Evolutionary conservation across 345 rosid genomes (phyloP), one percentile per base, ranked within the genome.

Genomic region (Raphanus sativus): DNA sequence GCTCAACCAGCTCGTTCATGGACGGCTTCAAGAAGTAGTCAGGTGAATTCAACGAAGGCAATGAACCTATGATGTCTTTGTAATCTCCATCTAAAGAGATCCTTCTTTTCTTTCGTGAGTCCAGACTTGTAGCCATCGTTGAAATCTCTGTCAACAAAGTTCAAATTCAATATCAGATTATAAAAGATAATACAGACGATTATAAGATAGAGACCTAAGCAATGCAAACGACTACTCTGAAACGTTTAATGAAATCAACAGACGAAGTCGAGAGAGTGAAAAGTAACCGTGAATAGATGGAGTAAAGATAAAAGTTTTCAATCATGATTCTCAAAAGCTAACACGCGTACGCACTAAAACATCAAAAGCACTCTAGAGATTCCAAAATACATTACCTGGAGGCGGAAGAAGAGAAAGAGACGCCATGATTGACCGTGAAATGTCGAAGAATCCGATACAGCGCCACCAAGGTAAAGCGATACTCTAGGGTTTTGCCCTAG

Each of bases 21-120:
- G 82, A 79, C 62, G 99, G 99, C 45, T 86, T 82, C 74, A 81
- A 83, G 78, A 84, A 95, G 82, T 89, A 92, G 70, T 86, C 97
- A 9, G 76, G 62, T 17, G 86, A 82, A 64, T 13, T 24, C 76
- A 95, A 73, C 60, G 36, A 67, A 8, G 99, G 99, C 30, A 91
- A 82, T 59, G 79, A 82, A 69, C 80, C 84, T 67, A 52, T 86
- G 36, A 70, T 60, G 80, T 79, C 83, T 60, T 79, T 73, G 17
- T 66, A 70, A 68, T 71, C 65, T 48, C 21, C 36, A 59, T 71
- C 33, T 1, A 64, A 62, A 11, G 79, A 85, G 34, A 87, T 67
- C 82, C 76, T 86, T 78, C 90, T 82, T 84, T 83, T 89, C 85
- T 91, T 86, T 15, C 45, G 68, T 0, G 78, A 55, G 11, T 71